Evolutionary conservation across 129 eudicot genomes (phyloP), one percentile per base, ranked within the genome.

Genomic region (Lactuca sativa): DNA sequence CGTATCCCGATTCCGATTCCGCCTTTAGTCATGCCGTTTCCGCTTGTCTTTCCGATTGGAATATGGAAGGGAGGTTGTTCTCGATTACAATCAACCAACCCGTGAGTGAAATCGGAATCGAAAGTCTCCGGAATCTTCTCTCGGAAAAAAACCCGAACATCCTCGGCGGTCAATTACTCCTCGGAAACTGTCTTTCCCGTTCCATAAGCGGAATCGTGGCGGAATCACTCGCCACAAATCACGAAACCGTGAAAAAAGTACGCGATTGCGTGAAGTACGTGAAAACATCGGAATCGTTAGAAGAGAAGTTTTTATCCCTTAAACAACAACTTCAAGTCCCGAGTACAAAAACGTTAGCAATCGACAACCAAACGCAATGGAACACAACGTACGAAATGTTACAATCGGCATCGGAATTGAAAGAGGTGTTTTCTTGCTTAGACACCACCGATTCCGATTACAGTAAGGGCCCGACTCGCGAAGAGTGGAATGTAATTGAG

Each of bases 241-340:
- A 78, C 0, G 90, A 80, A n/a, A 76, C 77, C 0, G 86, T 91
- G 11, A 83, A 75, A 37, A 91, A 85, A 64, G 85, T 91, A 9
- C 80, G 97, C 62, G 85, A 84, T 53, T 83, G 88, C 37, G 92
- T 91, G 12, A 91, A 92, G 95, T 88, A 84, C 70, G 95, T 88
- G 32, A 92, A 86, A 79, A 86, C 91, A 0, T 84, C 84, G 3
- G 96, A 84, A 38, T 73, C 83, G 1, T 79, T 80, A 3, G 90
- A 92, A 74, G 96, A 88, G 59, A 88, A 81, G 51, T 92, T 88
- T 69, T 31, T 86, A 2, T 77, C 72, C 71, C 82, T 92, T 0
- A 92, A 88, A 70, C 87, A 84, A 64, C 96, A 84, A 44, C 97
- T 88, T 69, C 95, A 92, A 66, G 96, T 92, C 16, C 89, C 93